A percentile compares a stretch with the other conserved stretches of the same genome.
These are phyloP conservation scores for Yarrowia osloensis DNA, from an alignment of 805 yeast species.

Conservation along the genomic window DNA sequence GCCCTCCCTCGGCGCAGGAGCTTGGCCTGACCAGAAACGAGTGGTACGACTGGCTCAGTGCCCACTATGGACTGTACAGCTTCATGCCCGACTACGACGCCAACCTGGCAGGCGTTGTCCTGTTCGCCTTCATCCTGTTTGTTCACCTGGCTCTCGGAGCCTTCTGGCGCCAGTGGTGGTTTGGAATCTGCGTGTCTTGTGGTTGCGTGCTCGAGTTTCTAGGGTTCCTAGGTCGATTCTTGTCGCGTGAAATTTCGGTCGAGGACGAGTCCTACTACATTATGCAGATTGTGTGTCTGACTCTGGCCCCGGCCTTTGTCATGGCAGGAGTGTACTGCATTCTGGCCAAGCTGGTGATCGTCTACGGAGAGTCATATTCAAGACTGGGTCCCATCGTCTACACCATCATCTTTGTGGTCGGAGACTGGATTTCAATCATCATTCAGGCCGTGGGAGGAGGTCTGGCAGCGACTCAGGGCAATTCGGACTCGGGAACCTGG, in stretches of 20 bases:
- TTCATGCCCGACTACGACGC: conserved; percentile 2
- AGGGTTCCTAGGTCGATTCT: conserved; percentile 68
- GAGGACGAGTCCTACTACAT: conserved; percentile 49
- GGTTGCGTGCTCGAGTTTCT: conserved; percentile 38
- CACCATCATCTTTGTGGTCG: conserved; percentile 62
- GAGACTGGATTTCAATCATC: conserved; percentile 64
- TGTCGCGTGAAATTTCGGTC: conserved; percentile 49
- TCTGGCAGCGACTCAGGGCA: conserved; percentile 53
- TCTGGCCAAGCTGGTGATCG: conserved; percentile 61
- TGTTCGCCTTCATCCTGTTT: conserved; percentile 53
- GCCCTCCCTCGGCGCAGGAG: neutral
- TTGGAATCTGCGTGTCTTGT: conserved; percentile 52
- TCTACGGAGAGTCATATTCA: conserved; percentile 60
- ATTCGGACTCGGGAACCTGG: conserved; percentile 53
- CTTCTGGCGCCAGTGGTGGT: conserved; percentile 62
- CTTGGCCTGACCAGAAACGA: neutral
- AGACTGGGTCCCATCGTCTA: conserved; percentile 55
- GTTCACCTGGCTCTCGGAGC: conserved; percentile 50
- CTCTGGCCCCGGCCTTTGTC: conserved; percentile 77
- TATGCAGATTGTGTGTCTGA: conserved; percentile 65
- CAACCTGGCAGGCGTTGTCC: conserved; percentile 57
- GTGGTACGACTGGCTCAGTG: conserved; percentile 22
- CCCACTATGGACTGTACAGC: conserved; percentile 4
- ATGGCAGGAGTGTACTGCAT: conserved; percentile 81
- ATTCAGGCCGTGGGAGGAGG: conserved; percentile 84